Evolutionary conservation across 1,284 basidiomycete genomes (phyloP).

Genomic region (Boletus putidus): DNA sequence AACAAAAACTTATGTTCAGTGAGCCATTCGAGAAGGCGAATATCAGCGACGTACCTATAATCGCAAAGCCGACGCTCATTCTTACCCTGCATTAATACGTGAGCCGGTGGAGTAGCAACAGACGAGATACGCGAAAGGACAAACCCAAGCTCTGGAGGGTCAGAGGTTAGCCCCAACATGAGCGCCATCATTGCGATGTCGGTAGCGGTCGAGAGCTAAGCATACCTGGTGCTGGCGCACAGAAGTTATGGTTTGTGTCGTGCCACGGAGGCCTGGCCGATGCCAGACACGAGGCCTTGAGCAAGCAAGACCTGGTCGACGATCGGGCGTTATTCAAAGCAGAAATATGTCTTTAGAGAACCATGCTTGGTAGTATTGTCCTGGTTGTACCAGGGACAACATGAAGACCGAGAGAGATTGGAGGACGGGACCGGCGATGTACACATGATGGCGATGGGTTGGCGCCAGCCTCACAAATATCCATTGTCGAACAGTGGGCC

Average conservation of each 20-base stretch:
- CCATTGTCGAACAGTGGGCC: slow-evolving; percentile 35
- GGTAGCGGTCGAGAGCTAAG: background rate
- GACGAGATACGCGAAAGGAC: background rate
- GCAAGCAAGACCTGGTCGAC: slow-evolving; percentile 35
- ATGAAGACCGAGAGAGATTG: slow-evolving; percentile 38
- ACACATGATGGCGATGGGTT: slow-evolving; percentile 2
- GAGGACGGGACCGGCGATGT: slow-evolving; percentile 29
- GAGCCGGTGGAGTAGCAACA: background rate
- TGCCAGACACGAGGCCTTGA: slow-evolving; percentile 38
- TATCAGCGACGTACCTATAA: slow-evolving; percentile 20
- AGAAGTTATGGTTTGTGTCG: too few species aligned
- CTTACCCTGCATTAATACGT: slow-evolving; percentile 17
- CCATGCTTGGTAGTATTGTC: slow-evolving; percentile 39
- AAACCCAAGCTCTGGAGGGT: slow-evolving; percentile 33
- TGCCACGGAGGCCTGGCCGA: too few species aligned
- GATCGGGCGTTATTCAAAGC: background rate
- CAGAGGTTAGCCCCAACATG: slow-evolving; percentile 28
- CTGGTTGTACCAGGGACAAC: slow-evolving; percentile 39
- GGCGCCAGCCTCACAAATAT: slow-evolving; percentile 33
- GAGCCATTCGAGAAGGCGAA: background rate
- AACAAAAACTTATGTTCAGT: too few species aligned
- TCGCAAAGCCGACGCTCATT: slow-evolving; percentile 30
- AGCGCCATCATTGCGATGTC: slow-evolving; percentile 32
- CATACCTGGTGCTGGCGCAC: background rate
- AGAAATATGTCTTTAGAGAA: background rate